phyloP scores from a whole-genome alignment of 2,329 filamentous ascomycete genomes.

The Beauveria bassiana region DNA sequence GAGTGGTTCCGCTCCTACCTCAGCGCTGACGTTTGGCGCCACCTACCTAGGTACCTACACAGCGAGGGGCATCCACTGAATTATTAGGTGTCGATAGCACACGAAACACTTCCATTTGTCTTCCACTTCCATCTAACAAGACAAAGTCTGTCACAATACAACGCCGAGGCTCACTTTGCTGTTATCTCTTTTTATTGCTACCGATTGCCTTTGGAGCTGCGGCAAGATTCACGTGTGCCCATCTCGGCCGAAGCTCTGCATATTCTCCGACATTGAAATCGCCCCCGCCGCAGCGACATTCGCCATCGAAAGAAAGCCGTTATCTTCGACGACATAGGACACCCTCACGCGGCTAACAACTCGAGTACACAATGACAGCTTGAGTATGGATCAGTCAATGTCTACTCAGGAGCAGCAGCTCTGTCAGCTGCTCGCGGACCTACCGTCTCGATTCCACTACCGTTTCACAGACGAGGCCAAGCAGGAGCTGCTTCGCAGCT shows the following conservation, averaged over 20 bases:
- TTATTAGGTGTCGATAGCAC: background rate
- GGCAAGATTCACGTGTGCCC: background rate
- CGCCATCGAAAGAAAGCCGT: background rate
- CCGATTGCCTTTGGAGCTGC: background rate
- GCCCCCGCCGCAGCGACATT: background rate
- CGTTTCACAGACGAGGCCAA: constrained; percentile 67
- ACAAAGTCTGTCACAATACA: background rate
- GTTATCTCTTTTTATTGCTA: background rate
- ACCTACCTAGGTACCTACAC: background rate
- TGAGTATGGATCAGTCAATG: constrained; percentile 45
- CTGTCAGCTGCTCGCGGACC: constrained; percentile 70
- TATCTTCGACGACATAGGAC: background rate
- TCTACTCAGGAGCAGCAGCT: constrained; percentile 72
- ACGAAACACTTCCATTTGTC: background rate
- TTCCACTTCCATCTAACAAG: constrained; percentile 1
- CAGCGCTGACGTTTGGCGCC: background rate
- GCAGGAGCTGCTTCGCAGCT: constrained; percentile 63
- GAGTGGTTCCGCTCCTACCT: constrained; percentile 1
- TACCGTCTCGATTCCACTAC: constrained; percentile 66
- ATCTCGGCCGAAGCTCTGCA: background rate
- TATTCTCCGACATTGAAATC: background rate
- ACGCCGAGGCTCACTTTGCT: background rate
- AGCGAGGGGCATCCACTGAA: constrained; percentile 8
- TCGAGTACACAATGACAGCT: constrained; percentile 6
- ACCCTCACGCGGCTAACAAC: background rate